phyloP scores from a whole-genome alignment of 768 basidiomycete species.

The Boletales sp. region DNA sequence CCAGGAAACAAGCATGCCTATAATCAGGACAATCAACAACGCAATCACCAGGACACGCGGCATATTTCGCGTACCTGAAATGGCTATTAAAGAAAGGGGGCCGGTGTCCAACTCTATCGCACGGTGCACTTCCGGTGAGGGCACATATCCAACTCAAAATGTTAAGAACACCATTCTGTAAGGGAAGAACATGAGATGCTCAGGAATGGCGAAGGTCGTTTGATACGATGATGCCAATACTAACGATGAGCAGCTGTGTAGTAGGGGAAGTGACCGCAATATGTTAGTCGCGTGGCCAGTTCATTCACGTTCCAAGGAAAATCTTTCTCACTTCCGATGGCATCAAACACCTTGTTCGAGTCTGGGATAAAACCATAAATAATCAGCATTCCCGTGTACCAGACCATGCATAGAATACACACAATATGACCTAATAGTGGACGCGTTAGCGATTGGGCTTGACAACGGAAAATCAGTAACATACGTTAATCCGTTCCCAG shows the following conservation, averaged over 20 bases:
- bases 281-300: too few relatives aligned
- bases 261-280: background rate
- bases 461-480: constrained; percentile 21
- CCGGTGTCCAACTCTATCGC: constrained; percentile 47
- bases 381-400: too few relatives aligned
- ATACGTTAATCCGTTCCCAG: constrained; percentile 46
- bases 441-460: too few relatives aligned
- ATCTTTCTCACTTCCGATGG: too few relatives aligned
- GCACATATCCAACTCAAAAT: constrained; percentile 54
- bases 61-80: constrained; percentile 31
- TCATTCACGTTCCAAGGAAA: too few relatives aligned
- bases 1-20: constrained; percentile 39
- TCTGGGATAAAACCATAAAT: too few relatives aligned
- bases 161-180: constrained; percentile 48
- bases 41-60: constrained; percentile 24
- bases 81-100: constrained; percentile 46
- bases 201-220: background rate
- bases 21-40: constrained; percentile 31
- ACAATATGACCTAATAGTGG: too few relatives aligned
- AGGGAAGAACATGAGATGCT: background rate
- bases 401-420: too few relatives aligned
- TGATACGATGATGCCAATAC: constrained; percentile 5
- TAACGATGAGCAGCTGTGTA: constrained; percentile 39
- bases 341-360: too few relatives aligned
- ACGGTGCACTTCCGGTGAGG: constrained; percentile 43